These are phyloP conservation scores for Alternaria conjuncta DNA, from an alignment of 2,329 filamentous ascomycete genomes.

Conservation along the genomic window DNA sequence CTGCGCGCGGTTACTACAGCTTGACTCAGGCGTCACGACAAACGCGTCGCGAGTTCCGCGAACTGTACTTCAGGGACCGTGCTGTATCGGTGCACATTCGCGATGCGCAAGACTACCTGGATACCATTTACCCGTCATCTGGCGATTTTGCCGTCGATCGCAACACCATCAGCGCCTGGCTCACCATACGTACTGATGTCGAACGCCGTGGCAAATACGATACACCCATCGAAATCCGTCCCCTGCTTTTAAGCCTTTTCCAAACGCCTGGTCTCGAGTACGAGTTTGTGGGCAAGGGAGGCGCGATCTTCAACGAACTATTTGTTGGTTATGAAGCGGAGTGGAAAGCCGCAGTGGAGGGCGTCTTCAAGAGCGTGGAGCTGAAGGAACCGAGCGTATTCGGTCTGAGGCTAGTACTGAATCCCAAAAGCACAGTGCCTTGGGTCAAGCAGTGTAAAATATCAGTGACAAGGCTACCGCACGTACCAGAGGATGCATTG, in stretches of 20 bases:
- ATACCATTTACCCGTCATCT: slow-evolving; percentile 1
- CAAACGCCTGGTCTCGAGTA: slow-evolving; percentile 10
- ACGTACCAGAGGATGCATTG: slow-evolving; percentile 13
- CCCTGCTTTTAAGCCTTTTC: slow-evolving; percentile 9
- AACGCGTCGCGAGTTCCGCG: slow-evolving; percentile 14
- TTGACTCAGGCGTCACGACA: slow-evolving; percentile 12
- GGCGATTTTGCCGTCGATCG: slow-evolving; percentile 4
- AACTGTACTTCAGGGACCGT: slow-evolving; percentile 9
- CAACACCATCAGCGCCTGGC: slow-evolving; percentile 6
- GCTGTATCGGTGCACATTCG: slow-evolving; percentile 16
- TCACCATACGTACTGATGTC: slow-evolving; percentile 15
- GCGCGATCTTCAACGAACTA: slow-evolving; percentile 13
- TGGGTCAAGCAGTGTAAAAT: slow-evolving; percentile 15
- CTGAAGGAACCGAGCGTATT: slow-evolving; percentile 14
- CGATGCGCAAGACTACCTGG: slow-evolving; percentile 14
- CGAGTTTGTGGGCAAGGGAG: slow-evolving; percentile 10
- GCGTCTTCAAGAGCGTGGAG: slow-evolving; percentile 15
- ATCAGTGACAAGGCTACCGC: slow-evolving; percentile 13
- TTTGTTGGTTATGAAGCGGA: slow-evolving; percentile 12
- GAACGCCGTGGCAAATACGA: slow-evolving; percentile 15
- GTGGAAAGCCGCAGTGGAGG: slow-evolving; percentile 8
- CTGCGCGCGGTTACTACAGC: slow-evolving; percentile 11
- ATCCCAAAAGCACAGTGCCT: slow-evolving; percentile 2
- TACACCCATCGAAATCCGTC: slow-evolving; percentile 14
- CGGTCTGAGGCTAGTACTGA: slow-evolving; percentile 10